Conservation (phyloP, 805 yeast species). For the Saccharomycopsis lassenensis region DNA sequence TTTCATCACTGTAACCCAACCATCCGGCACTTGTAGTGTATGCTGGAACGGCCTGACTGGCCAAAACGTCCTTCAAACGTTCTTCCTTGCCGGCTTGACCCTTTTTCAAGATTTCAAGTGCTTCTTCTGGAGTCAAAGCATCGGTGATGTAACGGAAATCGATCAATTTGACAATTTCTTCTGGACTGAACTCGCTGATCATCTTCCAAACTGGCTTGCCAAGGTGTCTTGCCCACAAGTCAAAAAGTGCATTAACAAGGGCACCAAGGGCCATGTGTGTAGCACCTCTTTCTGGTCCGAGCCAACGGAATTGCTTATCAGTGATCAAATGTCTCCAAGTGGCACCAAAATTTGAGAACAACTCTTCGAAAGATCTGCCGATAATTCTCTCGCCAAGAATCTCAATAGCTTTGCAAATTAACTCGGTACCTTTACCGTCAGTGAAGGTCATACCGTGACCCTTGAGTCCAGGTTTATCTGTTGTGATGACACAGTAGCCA, state of each 20-base stretch:
- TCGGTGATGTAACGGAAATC: conserved; percentile 34
- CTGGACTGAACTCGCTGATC: conserved; percentile 32
- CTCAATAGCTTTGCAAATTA: conserved; percentile 27
- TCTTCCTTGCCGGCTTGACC: conserved; percentile 25
- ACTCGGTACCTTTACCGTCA: conserved; percentile 30
- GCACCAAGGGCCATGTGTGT: conserved; percentile 33
- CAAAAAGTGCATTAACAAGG: conserved; percentile 33
- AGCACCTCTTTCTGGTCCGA: conserved; percentile 35
- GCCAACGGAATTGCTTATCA: conserved; percentile 33
- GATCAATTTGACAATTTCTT: conserved; percentile 29
- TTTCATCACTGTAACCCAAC: conserved; percentile 32
- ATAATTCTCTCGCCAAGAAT: conserved; percentile 28
- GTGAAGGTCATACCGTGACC: conserved; percentile 36
- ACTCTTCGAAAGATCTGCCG: conserved; percentile 25
- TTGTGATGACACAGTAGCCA: conserved; percentile 27
- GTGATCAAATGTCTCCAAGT: conserved; percentile 32
- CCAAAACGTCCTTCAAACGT: conserved; percentile 25
- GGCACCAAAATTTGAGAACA: conserved; percentile 29
- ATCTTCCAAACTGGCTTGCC: conserved; percentile 32
- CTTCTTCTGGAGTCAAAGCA: conserved; percentile 33
- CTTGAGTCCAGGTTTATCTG: conserved; percentile 21
- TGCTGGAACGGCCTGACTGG: conserved; percentile 30
- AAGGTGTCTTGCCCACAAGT: conserved; percentile 31
- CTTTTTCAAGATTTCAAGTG: conserved; percentile 24
- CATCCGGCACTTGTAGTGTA: conserved; percentile 37